Percentiles rank a stretch among this genome's conserved stretches.
phyloP scores from a whole-genome alignment of 1,139 yeast species.

The Suhomyces terraborum region DNA sequence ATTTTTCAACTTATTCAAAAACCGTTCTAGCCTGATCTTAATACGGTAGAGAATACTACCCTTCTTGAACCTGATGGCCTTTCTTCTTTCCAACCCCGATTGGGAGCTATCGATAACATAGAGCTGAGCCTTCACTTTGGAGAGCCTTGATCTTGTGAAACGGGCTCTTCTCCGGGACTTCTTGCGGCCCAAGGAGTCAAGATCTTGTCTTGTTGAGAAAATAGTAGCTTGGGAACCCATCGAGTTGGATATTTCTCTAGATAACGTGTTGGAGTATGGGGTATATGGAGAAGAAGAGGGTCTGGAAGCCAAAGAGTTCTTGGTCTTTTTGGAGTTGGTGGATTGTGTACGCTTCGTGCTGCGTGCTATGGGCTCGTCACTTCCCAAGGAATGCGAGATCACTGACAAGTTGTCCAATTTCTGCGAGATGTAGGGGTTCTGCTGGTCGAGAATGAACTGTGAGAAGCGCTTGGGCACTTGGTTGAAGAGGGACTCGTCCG shows the following conservation, averaged over 20 bases:
- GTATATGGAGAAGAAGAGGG: slow-evolving; percentile 12
- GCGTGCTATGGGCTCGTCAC: slow-evolving; percentile 18
- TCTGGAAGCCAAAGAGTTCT: slow-evolving; percentile 11
- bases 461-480: slow-evolving; percentile 48
- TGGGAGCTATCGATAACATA: slow-evolving; percentile 18
- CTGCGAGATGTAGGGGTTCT: slow-evolving; percentile 30
- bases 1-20: slow-evolving; percentile 26
- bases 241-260: slow-evolving; percentile 36
- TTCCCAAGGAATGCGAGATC: slow-evolving; percentile 28
- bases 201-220: slow-evolving; percentile 39
- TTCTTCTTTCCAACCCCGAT: slow-evolving; percentile 30
- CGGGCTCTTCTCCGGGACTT: slow-evolving; percentile 6
- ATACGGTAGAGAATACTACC: slow-evolving; percentile 37
- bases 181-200: slow-evolving; percentile 5
- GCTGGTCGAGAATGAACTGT: slow-evolving; percentile 44
- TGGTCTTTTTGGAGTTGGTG: slow-evolving; percentile 11
- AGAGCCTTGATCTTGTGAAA: slow-evolving; percentile 8
- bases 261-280: slow-evolving; percentile 13
- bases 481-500: slow-evolving; percentile 21
- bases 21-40: slow-evolving; percentile 28
- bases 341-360: slow-evolving; percentile 11
- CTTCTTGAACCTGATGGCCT: slow-evolving; percentile 39
- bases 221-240: slow-evolving; percentile 52
- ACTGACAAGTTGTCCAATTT: slow-evolving; percentile 30
- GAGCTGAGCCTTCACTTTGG: slow-evolving; percentile 17